Evolutionary conservation across 2,329 filamentous ascomycete genomes (phyloP).

Genomic region (Ophiocordyceps camponoti-saundersi): DNA sequence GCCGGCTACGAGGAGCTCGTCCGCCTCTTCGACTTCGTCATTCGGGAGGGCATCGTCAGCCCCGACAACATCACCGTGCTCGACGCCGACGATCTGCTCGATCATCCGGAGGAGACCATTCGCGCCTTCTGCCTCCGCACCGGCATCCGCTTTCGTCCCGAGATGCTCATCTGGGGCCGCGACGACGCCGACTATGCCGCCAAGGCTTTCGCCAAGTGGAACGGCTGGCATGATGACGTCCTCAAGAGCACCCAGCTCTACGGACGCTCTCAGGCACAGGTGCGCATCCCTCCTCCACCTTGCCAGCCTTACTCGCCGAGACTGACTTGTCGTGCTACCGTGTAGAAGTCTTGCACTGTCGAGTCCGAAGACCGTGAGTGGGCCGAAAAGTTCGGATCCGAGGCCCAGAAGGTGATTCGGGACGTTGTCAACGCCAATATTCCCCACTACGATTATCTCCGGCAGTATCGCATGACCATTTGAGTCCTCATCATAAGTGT

Average conservation of each 20-base stretch:
- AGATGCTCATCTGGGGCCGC: conserved; percentile 75
- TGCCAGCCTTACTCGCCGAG: conserved; percentile 2
- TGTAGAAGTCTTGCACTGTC: conserved; percentile 42
- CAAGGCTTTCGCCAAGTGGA: conserved; percentile 86
- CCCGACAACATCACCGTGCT: conserved; percentile 65
- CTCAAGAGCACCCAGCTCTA: conserved; percentile 66
- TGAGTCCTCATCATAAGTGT: background rate
- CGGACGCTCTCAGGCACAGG: conserved; percentile 46
- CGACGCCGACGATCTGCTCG: conserved; percentile 86
- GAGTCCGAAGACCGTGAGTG: conserved; percentile 57
- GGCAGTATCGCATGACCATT: conserved; percentile 56
- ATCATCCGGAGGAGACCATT: conserved; percentile 62
- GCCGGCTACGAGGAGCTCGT: conserved; percentile 84
- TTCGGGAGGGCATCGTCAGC: conserved; percentile 51
- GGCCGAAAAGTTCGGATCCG: conserved; percentile 55
- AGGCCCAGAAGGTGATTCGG: conserved; percentile 53
- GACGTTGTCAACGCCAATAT: conserved; percentile 56
- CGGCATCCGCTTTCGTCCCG: conserved; percentile 54
- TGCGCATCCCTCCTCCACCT: conserved; percentile 17
- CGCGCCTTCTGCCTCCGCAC: conserved; percentile 67
- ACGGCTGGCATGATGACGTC: conserved; percentile 90
- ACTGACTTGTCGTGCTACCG: background rate
- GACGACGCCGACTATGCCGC: conserved; percentile 57
- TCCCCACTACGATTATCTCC: conserved; percentile 65
- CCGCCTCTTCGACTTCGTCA: conserved; percentile 71